Conservation (phyloP, 441 rosid species). For the Bruguiera hainesii region DNA sequence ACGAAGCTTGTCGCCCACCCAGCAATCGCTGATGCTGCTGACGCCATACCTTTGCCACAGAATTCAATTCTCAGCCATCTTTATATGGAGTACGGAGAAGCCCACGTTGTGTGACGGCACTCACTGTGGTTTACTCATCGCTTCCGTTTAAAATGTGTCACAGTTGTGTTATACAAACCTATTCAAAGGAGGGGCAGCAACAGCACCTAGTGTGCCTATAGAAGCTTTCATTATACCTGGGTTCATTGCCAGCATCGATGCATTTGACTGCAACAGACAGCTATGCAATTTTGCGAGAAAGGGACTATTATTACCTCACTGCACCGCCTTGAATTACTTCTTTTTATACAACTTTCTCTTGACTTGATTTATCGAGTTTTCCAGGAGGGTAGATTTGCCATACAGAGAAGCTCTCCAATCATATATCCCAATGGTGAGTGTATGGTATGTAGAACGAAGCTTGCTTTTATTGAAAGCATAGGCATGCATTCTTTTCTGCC, state of each 20-base stretch:
- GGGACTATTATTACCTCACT: conserved; percentile 21
- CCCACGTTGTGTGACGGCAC: conserved; percentile 72
- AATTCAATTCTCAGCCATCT: conserved; percentile 74
- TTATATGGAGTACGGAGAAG: conserved; percentile 75
- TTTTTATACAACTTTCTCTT: neutral
- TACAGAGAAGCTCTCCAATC: conserved; percentile 8
- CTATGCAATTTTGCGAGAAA: conserved; percentile 19
- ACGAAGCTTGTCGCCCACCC: conserved; percentile 85
- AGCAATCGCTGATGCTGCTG: conserved; percentile 42
- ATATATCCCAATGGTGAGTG: neutral
- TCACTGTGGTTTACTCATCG: conserved; percentile 88
- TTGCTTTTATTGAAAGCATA: neutral
- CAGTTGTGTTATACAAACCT: conserved; percentile 90
- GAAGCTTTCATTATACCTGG: conserved; percentile 10
- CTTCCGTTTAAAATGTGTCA: conserved; percentile 74
- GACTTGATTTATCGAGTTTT: conserved; percentile 12
- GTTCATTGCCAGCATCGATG: conserved; percentile 21
- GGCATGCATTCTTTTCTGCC: neutral
- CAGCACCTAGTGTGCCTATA: conserved; percentile 37
- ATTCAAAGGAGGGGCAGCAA: conserved; percentile 75
- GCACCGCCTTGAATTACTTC: conserved; percentile 4
- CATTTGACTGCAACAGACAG: conserved; percentile 18
- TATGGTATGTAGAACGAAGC: neutral
- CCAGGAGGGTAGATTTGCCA: conserved; percentile 14
- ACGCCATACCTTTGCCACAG: conserved; percentile 51